phyloP scores from a whole-genome alignment of 2,329 filamentous ascomycete species.

The Phaeosphaeriaceae sp. region DNA sequence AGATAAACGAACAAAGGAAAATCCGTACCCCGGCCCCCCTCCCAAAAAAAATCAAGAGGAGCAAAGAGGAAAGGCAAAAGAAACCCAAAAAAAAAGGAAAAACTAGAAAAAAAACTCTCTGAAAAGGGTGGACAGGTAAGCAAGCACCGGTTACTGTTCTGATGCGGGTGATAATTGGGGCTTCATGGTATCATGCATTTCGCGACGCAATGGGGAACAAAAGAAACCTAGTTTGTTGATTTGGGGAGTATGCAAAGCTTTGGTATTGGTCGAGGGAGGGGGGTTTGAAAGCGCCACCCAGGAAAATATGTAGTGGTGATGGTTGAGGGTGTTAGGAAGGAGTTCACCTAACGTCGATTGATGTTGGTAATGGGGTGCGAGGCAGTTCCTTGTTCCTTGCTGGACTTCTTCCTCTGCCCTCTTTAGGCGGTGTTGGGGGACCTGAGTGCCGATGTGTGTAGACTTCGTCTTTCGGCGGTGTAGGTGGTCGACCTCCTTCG shows the following conservation, averaged over 20 bases:
- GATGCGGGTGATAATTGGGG: background rate
- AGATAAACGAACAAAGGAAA: background rate
- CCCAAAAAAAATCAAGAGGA: too few species aligned
- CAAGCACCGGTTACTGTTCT: background rate
- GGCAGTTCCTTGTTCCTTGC: constrained; percentile 44
- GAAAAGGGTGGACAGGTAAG: background rate
- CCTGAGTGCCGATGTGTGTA: constrained; percentile 36
- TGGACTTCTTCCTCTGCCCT: constrained; percentile 35
- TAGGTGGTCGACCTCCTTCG: constrained; percentile 40
- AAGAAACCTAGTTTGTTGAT: background rate
- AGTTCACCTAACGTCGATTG: constrained; percentile 39
- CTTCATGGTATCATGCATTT: constrained; percentile 3
- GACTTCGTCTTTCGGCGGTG: constrained; percentile 45
- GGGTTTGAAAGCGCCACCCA: too few species aligned
- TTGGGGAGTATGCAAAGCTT: background rate
- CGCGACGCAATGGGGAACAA: constrained; percentile 1
- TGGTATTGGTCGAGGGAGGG: background rate
- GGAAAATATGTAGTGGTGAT: too few species aligned
- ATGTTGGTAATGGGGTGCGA: constrained; percentile 41
- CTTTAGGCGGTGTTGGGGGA: constrained; percentile 51
- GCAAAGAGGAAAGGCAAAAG: too few species aligned
- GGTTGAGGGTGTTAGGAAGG: background rate
- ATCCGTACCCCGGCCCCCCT: too few species aligned
- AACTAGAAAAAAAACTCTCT: background rate
- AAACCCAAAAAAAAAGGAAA: background rate